Base-by-base conservation (phyloP, 495 filamentous ascomycete genomes). In the Aspergillus indologenus region DNA sequence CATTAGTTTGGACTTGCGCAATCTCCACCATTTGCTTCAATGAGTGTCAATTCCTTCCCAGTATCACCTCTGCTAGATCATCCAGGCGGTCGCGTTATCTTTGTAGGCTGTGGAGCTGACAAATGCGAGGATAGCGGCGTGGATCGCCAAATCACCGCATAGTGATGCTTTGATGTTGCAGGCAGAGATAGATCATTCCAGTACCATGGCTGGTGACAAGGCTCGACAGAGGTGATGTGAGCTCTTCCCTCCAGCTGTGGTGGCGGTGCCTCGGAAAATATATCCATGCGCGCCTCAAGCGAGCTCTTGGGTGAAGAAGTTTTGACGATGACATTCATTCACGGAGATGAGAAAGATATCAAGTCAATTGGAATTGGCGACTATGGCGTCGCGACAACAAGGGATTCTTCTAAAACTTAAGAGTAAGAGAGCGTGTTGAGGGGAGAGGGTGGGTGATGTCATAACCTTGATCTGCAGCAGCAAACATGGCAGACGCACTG, bases 1-100 rank as follows among this genome's bases (percentile, higher is more conserved):
- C 31, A 59, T 57, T 44, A 57, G 58, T 44, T 43, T 51, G 48
- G 48, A 51, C 24, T 51, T 17, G 15, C 9, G 20, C 46, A 49
- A 49, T 49, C 22, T 22, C 46, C 11, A 4, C 46, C 46, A 49
- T 49, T n/a, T 21, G 6, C 5, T 48, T 24, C 45, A 12, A 20
- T 20, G 3, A 19, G 48, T 50, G 47, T 31, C 3, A 17, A 50
- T 40, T 29, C 12, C 5, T 40, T 40, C 26, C 5, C 2, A 40
- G 12, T 15, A 11, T 14, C 12, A 11, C 12, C 12, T 40, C 12
- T 40, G 34, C 12, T 3, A 29, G n/a, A n/a, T n/a, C n/a, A n/a
- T n/a, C n/a, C n/a, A n/a, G n/a, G n/a, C n/a, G n/a, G n/a, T n/a
- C n/a, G n/a, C n/a, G n/a, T n/a, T n/a, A n/a, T n/a, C n/a, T n/a